Evolutionary conservation across 768 basidiomycete species (phyloP).

Genomic region (Asterophora parasitica): DNA sequence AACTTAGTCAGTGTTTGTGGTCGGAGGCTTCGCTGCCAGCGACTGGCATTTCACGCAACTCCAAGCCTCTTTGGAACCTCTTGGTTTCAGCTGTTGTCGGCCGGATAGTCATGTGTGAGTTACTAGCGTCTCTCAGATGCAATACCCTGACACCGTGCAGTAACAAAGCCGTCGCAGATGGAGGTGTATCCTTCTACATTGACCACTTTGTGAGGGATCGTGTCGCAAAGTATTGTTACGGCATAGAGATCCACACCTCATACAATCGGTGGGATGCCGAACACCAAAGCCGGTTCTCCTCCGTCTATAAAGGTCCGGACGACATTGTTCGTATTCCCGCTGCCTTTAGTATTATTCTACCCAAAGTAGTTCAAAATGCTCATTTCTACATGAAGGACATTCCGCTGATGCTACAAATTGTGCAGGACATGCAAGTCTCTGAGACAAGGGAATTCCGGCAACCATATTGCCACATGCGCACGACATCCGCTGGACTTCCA

Average conservation of each 20-base stretch:
- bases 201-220: constrained; percentile 35
- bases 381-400: neutral
- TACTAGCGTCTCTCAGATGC: too few relatives aligned
- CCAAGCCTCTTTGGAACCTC: constrained; percentile 15
- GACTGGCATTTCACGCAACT: constrained; percentile 36
- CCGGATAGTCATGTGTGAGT: constrained; percentile 18
- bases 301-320: constrained; percentile 6
- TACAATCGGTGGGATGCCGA: constrained; percentile 15
- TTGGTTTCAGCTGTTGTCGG: constrained; percentile 16
- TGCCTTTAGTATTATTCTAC: constrained; percentile 6
- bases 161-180: too few relatives aligned
- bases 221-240: constrained; percentile 36
- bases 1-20: constrained; percentile 37
- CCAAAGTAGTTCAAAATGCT: neutral
- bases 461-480: constrained; percentile 3
- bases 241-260: constrained; percentile 13
- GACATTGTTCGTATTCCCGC: constrained; percentile 4
- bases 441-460: constrained; percentile 13
- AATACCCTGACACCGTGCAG: too few relatives aligned
- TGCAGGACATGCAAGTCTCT: constrained; percentile 10
- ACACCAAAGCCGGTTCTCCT: constrained; percentile 9
- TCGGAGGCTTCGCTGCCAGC: constrained; percentile 42
- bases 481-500: neutral
- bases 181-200: too few relatives aligned
- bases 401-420: too few relatives aligned